Base-by-base conservation (phyloP, 2,329 filamentous ascomycete species). In the Alternaria infectoria region DNA sequence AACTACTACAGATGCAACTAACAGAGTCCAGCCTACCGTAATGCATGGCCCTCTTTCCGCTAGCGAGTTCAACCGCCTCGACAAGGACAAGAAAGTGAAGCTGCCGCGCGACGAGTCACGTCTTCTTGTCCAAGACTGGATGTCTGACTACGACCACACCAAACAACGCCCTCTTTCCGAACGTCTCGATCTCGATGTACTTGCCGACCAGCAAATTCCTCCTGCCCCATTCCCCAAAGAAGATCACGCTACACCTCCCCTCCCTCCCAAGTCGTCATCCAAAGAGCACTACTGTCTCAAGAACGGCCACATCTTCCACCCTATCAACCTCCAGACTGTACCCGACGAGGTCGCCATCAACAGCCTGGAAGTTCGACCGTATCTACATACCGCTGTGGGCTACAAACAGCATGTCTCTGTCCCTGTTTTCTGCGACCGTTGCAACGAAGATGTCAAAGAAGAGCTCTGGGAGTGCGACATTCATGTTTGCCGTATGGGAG, bases 391-490 rank as follows among this genome's bases (percentile, higher is more conserved):
- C 5, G 44, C 32, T 21, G 25, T 49, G 2, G 70, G 69, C 3
- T 17, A 50, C 25, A 68, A 55, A 49, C 65, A 72, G 52, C 66
- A 70, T 10, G 63, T 73, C 11, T 56, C 66, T n/a, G 56, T 75
- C 0, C 60, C 67, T 2, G 54, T 75, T 2, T 19, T 52, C 3
- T 76, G 74, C 55, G 64, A 73, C 12, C 66, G 59, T 25, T 76
- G 74, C 19, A 28, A 44, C 2, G n/a, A 64, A 3, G 62, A 70
- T 30, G 64, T 69, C 13, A 40, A 61, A 5, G 66, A 70, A 28
- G 63, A 68, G 25, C 17, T 74, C 0, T 75, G 65, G 67, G 61
- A 71, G 30, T 75, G 73, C 19, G 63, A 69, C 36, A 66, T 72
- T 19, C 54, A 61, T 4, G 66, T 67, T 3, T 75, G 73, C 56